Base-by-base conservation (phyloP, 139 green algal species). In the Tetradesmus lagerheimii region DNA sequence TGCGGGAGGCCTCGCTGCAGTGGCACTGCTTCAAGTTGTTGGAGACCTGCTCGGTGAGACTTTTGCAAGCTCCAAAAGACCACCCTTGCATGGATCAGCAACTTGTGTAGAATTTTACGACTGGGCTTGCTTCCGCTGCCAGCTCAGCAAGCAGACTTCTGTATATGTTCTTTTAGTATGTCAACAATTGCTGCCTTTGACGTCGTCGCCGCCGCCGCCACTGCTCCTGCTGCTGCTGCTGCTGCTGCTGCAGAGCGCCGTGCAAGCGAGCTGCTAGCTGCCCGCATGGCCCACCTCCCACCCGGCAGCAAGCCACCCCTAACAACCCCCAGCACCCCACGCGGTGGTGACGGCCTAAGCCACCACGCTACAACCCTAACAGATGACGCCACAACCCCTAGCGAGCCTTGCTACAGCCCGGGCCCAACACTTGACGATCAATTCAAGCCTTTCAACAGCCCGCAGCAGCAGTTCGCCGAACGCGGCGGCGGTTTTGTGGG, bases 211-310 rank as follows among this genome's bases (percentile, higher is more conserved):
- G n/a, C n/a, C n/a, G n/a, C n/a, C n/a, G n/a, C n/a, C n/a, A n/a
- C n/a, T 29, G 77, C 38, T 83, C 20, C 77, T 57, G 77, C 77
- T 83, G 77, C 38, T 83, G 77, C 77, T 83, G 47, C 8, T 2
- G 2, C 20, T 20, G 20, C 47, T 18, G 1, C 47, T 62, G 47
- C 47, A 62, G 47, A 16, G 47, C 47, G 57, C 20, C 57, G 57
- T n/a, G 57, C 57, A 8, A 71, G 57, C 16, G 57, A 71, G 57
- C 4, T 71, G 57, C 57, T 71, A 6, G 57, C 57, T 71, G 57
- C 23, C 25, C 57, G 57, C 15, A 71, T 71, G 57, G 57, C 57
- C 0, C 23, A 71, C 57, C 14, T 71, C 23, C 57, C 57, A 71
- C 57, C 57, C 0, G 57, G 57, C 3, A 23, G 23, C 57, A 71